phyloP scores from a whole-genome alignment of 345 rosid genomes.

The Corymbia maculata region DNA sequence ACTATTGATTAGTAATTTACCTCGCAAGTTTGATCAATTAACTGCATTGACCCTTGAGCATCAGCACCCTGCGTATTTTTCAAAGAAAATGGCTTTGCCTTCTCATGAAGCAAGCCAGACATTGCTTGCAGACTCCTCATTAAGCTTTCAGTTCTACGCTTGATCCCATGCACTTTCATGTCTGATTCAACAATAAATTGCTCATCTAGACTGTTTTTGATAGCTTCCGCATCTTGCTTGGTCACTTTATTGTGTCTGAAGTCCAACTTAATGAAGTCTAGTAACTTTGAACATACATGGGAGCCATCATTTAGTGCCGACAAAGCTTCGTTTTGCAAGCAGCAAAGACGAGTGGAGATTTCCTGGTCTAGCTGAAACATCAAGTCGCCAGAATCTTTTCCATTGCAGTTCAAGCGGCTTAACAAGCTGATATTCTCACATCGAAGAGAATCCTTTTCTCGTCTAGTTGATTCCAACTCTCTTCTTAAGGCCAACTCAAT shows the following conservation, averaged over 20 bases:
- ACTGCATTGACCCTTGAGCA: conserved; percentile 13
- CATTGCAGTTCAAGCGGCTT: conserved; percentile 60
- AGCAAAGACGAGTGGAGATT: conserved; percentile 44
- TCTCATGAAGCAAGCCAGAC: conserved; percentile 56
- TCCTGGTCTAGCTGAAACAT: conserved; percentile 71
- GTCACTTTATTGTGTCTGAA: conserved; percentile 32
- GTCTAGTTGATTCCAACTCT: conserved; percentile 52
- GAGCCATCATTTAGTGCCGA: conserved; percentile 53
- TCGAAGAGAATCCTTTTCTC: conserved; percentile 73
- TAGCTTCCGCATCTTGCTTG: conserved; percentile 19
- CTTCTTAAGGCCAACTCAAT: conserved; percentile 69
- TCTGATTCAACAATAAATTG: conserved; percentile 73
- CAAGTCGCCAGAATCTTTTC: conserved; percentile 36
- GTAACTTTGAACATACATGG: conserved; percentile 47
- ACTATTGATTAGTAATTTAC: conserved; percentile 24
- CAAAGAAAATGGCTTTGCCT: conserved; percentile 30
- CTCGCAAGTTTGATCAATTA: conserved; percentile 36
- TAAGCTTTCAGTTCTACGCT: conserved; percentile 61
- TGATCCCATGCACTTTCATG: conserved; percentile 59
- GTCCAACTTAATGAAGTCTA: conserved; percentile 56
- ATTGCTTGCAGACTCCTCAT: conserved; percentile 66
- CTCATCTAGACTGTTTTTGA: conserved; percentile 37
- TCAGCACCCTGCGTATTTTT: conserved; percentile 12
- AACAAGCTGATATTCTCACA: conserved; percentile 74
- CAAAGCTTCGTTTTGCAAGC: conserved; percentile 77